Evolutionary conservation across 495 filamentous ascomycete genomes (phyloP).

Genomic region (Neurospora sp.): DNA sequence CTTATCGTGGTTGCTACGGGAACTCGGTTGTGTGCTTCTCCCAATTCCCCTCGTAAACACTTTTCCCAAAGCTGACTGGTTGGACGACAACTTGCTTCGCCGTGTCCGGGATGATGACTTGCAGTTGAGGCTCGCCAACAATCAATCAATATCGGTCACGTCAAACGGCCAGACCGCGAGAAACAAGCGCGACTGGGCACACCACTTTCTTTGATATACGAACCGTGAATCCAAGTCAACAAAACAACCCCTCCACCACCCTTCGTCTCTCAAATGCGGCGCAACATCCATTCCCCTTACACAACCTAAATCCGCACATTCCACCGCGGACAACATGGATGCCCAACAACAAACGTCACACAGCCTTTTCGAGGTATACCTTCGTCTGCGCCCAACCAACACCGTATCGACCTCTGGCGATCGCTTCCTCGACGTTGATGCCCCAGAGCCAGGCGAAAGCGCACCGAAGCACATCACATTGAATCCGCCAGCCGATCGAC

Average conservation of each 20-base stretch:
- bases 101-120: neutral
- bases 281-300: neutral
- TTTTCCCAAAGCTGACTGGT: neutral
- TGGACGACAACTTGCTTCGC: neutral
- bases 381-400: slow-evolving; percentile 64
- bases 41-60: neutral
- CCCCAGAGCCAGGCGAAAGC: slow-evolving; percentile 33
- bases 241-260: neutral
- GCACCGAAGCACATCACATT: slow-evolving; percentile 75
- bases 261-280: neutral
- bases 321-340: neutral
- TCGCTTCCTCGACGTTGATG: slow-evolving; percentile 71
- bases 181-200: neutral
- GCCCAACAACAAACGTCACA: slow-evolving; percentile 7
- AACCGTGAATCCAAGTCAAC: neutral
- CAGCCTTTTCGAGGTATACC: slow-evolving; percentile 80
- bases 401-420: slow-evolving; percentile 29
- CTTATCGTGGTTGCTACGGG: neutral
- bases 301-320: neutral
- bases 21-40: neutral
- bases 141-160: neutral
- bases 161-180: neutral
- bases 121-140: neutral
- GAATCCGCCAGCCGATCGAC: slow-evolving; percentile 72
- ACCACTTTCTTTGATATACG: neutral